Evolutionary conservation across 192 early-diverging fungal genomes (phyloP), one percentile per base, ranked within the genome.

Genomic region (Gaertneriomyces semiglobifer): DNA sequence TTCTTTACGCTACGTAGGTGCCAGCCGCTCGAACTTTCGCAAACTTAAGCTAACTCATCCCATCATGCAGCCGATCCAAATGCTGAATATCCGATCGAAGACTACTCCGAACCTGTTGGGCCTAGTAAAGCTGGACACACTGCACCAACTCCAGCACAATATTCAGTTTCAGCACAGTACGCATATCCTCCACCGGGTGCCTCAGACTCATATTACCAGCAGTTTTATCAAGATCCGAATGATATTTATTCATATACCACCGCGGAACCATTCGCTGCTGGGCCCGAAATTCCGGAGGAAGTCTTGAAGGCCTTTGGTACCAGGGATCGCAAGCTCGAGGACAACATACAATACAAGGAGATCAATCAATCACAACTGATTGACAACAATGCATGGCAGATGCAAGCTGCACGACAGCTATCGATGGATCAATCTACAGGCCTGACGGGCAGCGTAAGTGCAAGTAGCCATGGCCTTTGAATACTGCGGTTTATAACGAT

Each of bases 311-410:
- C 19, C 14, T 58, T 18, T 25, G 38, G 38, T 16, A 58, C 19
- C 16, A 14, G 38, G 18, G 38, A 18, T 38, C 38, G 19, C 5
- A 58, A 58, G 33, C 56, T 58, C 5, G 38, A 18, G 3, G 56
- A 58, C 14, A 58, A 3, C 56, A 25, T 58, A 19, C 14, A 18
- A 9, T 38, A 38, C n/a, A 63, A 58, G 42, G 69, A 71, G 18
- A 44, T 71, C 1, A 50, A 52, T 45, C 61, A 63, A 18, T 10
- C 41, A 14, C 45, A 64, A 5, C 51, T 71, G 20, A 53, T 63
- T 10, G 48, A 50, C 48, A 39, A 53, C 6, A 14, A 63, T 55
- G 3, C 62, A 25, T 53, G 33, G 10, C 11, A 63, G 12, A 16
- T 46, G 42, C 40, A 61, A 50, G 14, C 11, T 6, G 5, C 42